A percentile compares a stretch with the other conserved stretches of the same genome.
Conservation (phyloP, 2,329 filamentous ascomycete species). For the Grosmannia huntii region DNA sequence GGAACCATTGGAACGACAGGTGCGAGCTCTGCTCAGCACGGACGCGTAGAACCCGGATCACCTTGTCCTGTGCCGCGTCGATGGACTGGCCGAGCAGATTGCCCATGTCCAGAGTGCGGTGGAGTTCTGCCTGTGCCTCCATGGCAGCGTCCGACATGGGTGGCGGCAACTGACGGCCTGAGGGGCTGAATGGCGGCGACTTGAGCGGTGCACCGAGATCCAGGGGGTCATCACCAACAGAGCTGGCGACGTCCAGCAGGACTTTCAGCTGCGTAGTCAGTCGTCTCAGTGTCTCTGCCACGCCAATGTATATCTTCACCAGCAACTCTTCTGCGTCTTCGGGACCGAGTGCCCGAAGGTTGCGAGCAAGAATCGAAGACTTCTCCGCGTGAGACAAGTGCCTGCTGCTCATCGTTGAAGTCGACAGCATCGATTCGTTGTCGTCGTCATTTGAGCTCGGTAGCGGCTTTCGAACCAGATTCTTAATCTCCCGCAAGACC, state of each 20-base stretch:
- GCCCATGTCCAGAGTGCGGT: constrained; percentile 62
- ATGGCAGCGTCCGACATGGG: constrained; percentile 23
- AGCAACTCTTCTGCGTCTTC: constrained; percentile 78
- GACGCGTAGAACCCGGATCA: constrained; percentile 64
- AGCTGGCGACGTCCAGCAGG: constrained; percentile 84
- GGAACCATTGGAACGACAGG: constrained; percentile 55
- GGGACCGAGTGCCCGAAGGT: constrained; percentile 70
- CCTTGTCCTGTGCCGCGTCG: constrained; percentile 66
- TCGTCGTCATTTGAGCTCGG: constrained; percentile 94
- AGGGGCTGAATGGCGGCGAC: constrained; percentile 41
- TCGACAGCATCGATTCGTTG: constrained; percentile 75
- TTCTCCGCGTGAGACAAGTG: constrained; percentile 74
- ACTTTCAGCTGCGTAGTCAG: constrained; percentile 88
- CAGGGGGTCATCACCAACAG: constrained; percentile 33
- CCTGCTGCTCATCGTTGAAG: constrained; percentile 58
- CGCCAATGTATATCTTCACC: constrained; percentile 68
- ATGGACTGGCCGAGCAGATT: constrained; percentile 70
- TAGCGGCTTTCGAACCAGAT: constrained; percentile 68
- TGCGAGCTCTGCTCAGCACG: constrained; percentile 60
- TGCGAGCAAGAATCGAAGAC: constrained; percentile 75
- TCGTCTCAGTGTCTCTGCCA: constrained; percentile 75
- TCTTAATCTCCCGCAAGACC: constrained; percentile 74
- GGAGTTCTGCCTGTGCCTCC: constrained; percentile 60
- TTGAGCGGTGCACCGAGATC: constrained; percentile 23
- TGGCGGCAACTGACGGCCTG: constrained; percentile 19